Conservation (phyloP, 1,139 yeast genomes). For the Kurtzmaniella natalensis region DNA sequence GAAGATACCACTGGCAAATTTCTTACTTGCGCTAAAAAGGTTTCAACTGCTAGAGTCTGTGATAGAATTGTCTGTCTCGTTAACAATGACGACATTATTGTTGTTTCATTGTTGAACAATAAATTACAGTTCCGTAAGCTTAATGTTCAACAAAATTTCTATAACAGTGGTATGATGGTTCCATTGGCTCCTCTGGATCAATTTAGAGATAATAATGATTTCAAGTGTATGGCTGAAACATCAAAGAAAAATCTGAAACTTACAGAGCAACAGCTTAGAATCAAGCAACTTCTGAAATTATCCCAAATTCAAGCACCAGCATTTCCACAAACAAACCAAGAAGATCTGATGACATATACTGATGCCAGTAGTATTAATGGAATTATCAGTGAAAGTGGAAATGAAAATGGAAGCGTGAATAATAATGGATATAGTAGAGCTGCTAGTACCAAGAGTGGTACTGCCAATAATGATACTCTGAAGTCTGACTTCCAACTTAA, state of each 20-base stretch:
- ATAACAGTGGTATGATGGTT: conserved; percentile 35
- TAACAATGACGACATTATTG: conserved; percentile 47
- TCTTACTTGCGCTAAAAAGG: conserved; percentile 48
- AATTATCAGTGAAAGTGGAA: background rate
- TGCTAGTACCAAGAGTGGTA: background rate
- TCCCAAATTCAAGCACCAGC: background rate
- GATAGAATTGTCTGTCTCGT: conserved; percentile 64
- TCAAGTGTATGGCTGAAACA: conserved; percentile 11
- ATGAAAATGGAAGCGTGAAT: background rate
- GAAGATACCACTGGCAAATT: conserved; percentile 16
- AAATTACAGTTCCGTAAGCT: conserved; percentile 59
- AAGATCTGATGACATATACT: background rate
- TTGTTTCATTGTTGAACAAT: conserved; percentile 62
- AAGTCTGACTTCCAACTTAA: conserved; percentile 14
- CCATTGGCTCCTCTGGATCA: conserved; percentile 23
- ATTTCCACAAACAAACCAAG: conserved; percentile 2
- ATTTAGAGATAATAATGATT: conserved; percentile 15
- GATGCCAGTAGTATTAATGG: too few relatives aligned
- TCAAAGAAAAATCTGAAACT: background rate
- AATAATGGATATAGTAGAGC: conserved; percentile 2
- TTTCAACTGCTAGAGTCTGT: conserved; percentile 69
- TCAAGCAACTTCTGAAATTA: conserved; percentile 1
- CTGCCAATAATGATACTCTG: background rate
- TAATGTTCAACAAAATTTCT: conserved; percentile 41
- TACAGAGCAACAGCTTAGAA: conserved; percentile 3